These are phyloP conservation scores for Diversispora epigaea DNA, from an alignment of 192 early-diverging fungal species.

Conservation along the genomic window DNA sequence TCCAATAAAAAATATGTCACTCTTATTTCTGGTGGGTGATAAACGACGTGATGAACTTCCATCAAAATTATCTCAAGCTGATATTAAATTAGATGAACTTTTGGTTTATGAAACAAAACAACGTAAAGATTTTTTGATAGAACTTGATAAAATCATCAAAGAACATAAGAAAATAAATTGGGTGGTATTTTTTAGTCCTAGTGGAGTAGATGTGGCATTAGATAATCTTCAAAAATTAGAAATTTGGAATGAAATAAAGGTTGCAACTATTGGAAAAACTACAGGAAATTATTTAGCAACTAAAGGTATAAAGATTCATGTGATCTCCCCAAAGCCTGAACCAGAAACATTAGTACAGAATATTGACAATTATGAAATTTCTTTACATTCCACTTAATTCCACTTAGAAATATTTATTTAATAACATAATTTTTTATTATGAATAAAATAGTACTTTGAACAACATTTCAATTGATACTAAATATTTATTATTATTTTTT, in stretches of 20 bases:
- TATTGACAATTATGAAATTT: conserved; percentile 25
- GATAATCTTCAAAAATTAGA: conserved; percentile 16
- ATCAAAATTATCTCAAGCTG: conserved; percentile 24
- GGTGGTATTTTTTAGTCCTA: conserved; percentile 63
- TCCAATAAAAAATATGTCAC: background rate
- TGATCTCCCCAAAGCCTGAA: conserved; percentile 40
- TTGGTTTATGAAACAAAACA: conserved; percentile 44
- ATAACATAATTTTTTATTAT: too few species aligned
- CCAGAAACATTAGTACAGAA: conserved; percentile 27
- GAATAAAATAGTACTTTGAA: too few species aligned
- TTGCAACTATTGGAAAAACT: conserved; percentile 53
- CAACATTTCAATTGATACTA: too few species aligned
- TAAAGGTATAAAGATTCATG: conserved; percentile 27
- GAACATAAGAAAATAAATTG: conserved; percentile 33
- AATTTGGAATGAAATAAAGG: background rate
- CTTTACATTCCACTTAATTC: too few species aligned
- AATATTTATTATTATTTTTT: too few species aligned
- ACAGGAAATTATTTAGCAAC: conserved; percentile 38
- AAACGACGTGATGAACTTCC: conserved; percentile 49
- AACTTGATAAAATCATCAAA: conserved; percentile 23
- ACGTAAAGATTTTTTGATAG: conserved; percentile 23
- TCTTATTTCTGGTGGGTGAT: conserved; percentile 55
- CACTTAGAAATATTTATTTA: too few species aligned
- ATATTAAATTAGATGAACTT: conserved; percentile 39
- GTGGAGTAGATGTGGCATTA: conserved; percentile 48